These are phyloP conservation scores for Wickerhamomyces sp. DNA, from an alignment of 1,139 yeast species.

Conservation along the genomic window DNA sequence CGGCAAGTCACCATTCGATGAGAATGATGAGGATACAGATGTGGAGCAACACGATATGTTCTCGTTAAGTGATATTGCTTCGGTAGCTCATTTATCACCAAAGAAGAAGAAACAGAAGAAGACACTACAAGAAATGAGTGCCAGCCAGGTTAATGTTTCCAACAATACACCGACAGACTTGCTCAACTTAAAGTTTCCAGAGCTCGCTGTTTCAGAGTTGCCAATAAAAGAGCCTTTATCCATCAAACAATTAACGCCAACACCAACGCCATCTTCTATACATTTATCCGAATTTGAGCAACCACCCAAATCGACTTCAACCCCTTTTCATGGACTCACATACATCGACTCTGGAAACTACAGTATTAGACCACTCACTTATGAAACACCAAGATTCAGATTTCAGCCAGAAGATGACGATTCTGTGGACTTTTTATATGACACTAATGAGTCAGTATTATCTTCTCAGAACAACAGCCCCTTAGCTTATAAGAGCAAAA, in stretches of 20 bases:
- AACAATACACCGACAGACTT: background rate
- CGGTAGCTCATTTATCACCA: constrained; percentile 8
- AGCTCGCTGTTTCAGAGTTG: too few species aligned
- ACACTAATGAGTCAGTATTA: background rate
- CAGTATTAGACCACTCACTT: background rate
- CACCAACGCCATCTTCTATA: constrained; percentile 20
- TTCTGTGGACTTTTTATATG: background rate
- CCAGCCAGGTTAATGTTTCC: background rate
- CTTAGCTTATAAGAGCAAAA: constrained; percentile 4
- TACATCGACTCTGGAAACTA: constrained; percentile 2
- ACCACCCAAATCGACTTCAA: constrained; percentile 32
- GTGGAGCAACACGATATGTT: background rate
- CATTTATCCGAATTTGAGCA: constrained; percentile 30
- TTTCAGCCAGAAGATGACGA: background rate
- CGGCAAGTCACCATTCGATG: background rate
- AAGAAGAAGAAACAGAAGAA: background rate
- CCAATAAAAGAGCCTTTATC: background rate
- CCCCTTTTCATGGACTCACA: constrained; percentile 23
- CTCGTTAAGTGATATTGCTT: constrained; percentile 3
- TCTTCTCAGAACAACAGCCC: constrained; percentile 5
- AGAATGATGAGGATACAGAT: background rate
- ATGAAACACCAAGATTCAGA: constrained; percentile 6
- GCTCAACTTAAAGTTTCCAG: too few species aligned
- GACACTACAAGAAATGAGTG: background rate
- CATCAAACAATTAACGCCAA: background rate